Evolutionary conservation across 495 filamentous ascomycete genomes (phyloP), one percentile per base, ranked within the genome.

Genomic region (Oidiodendron maius): DNA sequence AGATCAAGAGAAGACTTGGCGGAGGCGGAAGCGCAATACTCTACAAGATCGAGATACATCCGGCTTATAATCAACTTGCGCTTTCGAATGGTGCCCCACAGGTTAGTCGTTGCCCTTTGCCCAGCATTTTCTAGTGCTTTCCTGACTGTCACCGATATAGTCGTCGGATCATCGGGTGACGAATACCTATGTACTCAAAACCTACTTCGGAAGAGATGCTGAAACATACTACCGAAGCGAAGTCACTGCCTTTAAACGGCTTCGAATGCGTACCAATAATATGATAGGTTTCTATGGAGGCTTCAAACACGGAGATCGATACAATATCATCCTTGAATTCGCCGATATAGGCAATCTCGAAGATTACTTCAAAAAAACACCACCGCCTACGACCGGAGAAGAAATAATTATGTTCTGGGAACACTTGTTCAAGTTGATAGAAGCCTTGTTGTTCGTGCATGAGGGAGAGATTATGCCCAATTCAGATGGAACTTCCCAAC

Each of bases 281-380:
- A 57, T 76, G 20, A 65, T 73, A n/a, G 59, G 42, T 3, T 75
- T 65, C 46, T 69, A 69, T 48, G 71, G 71, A 2, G 64, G 60
- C 23, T 75, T 65, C 49, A 62, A 56, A 39, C 62, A 70, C 18
- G 50, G 60, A 21, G 60, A 46, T 3, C 60, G 56, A 0, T 71
- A 58, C 46, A 66, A 71, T 46, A 52, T 76, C 0, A 52, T 77
- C 24, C 57, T 77, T 3, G 72, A 76, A 51, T 73, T 64, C 54
- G 71, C 65, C 2, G 65, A 74, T 43, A 45, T 54, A 24, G 71
- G 71, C 9, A 64, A 61, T 13, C 55, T 76, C n/a, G 61, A 65
- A 21, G 51, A 68, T 12, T 74, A 61, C 45, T 64, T 73, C 46
- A 37, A 53, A 34, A 56, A 18, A 6, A 58, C 49, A 15, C 34